Evolutionary conservation across 2,329 filamentous ascomycete genomes (phyloP).

Genomic region (Parastagonospora avenae): DNA sequence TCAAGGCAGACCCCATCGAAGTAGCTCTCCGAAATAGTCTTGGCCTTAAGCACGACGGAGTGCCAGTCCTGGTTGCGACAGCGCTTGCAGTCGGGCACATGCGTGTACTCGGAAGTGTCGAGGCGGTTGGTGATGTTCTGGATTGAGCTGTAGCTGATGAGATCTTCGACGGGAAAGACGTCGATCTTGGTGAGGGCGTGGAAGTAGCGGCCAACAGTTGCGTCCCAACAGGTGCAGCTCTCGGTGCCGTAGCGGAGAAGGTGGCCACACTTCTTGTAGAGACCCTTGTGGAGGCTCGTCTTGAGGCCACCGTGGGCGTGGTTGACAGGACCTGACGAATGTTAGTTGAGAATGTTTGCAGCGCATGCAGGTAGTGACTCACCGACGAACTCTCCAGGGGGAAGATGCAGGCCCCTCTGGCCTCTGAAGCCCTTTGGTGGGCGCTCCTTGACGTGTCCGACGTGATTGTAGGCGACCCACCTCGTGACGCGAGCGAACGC

Average conservation of each 20-base stretch:
- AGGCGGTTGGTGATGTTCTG: conserved; percentile 15
- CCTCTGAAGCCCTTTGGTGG: conserved; percentile 26
- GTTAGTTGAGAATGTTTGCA: not conserved
- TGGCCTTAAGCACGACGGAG: conserved; percentile 1
- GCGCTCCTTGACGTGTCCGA: conserved; percentile 30
- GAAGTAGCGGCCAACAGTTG: conserved; percentile 20
- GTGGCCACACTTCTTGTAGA: conserved; percentile 17
- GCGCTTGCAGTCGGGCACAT: conserved; percentile 9
- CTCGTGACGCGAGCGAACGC: conserved; percentile 35
- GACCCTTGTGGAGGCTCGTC: conserved; percentile 11
- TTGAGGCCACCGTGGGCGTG: conserved; percentile 23
- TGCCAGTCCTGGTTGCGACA: conserved; percentile 18
- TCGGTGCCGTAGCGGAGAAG: conserved; percentile 11
- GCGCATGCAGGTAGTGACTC: conserved; percentile 2
- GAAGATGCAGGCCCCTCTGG: conserved; percentile 13
- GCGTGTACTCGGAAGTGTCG: conserved; percentile 13
- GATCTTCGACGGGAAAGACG: conserved; percentile 23
- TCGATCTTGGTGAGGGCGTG: conserved; percentile 14
- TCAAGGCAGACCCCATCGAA: conserved; percentile 43
- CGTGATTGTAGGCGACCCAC: conserved; percentile 38
- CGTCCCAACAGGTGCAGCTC: conserved; percentile 17
- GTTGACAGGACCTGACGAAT: conserved; percentile 28
- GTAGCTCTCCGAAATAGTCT: conserved; percentile 8
- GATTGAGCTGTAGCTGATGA: conserved; percentile 11
- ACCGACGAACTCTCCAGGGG: conserved; percentile 23